These are phyloP conservation scores for Pascua sp. DNA, from an alignment of 1,284 basidiomycete genomes.

Conservation along the genomic window DNA sequence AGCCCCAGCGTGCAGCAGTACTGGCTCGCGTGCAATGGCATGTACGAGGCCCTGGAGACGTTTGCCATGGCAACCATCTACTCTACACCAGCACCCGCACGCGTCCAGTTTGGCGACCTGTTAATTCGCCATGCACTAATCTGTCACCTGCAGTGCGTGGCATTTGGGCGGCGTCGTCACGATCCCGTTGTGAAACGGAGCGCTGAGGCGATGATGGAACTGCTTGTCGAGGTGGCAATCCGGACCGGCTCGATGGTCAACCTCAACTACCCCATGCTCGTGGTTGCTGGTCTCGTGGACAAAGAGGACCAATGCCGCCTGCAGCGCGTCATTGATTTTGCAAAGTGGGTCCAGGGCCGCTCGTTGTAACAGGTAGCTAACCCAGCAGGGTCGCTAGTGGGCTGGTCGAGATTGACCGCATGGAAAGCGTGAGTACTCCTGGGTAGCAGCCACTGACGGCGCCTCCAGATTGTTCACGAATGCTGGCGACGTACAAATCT, in stretches of 20 bases:
- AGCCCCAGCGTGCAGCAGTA: not conserved
- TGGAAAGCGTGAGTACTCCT: slow-evolving; percentile 7
- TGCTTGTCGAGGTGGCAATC: slow-evolving; percentile 14
- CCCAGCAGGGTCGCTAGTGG: slow-evolving; percentile 5
- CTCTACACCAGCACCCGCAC: slow-evolving; percentile 11
- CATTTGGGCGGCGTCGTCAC: slow-evolving; percentile 2
- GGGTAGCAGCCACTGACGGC: not conserved
- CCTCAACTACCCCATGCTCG: slow-evolving; percentile 14
- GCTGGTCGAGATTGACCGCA: slow-evolving; percentile 7
- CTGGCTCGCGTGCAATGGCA: slow-evolving; percentile 4
- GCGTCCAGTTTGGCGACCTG: slow-evolving; percentile 18
- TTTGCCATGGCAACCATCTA: slow-evolving; percentile 12
- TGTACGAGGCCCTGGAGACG: slow-evolving; percentile 16
- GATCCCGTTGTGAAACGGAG: slow-evolving; percentile 9
- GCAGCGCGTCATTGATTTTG: slow-evolving; percentile 15
- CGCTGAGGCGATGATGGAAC: slow-evolving; percentile 12
- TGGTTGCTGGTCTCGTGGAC: slow-evolving; percentile 3
- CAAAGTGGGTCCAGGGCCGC: slow-evolving; percentile 6
- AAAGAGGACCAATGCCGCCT: slow-evolving; percentile 9
- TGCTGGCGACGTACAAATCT: slow-evolving; percentile 8
- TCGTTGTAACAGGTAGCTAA: too few relatives aligned
- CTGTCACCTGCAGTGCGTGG: slow-evolving; percentile 10
- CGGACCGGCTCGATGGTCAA: slow-evolving; percentile 16
- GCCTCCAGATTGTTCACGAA: slow-evolving; percentile 13
- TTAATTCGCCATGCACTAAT: slow-evolving; percentile 13